phyloP scores from a whole-genome alignment of 208 protist species.

The Leishmania tarentolae region DNA sequence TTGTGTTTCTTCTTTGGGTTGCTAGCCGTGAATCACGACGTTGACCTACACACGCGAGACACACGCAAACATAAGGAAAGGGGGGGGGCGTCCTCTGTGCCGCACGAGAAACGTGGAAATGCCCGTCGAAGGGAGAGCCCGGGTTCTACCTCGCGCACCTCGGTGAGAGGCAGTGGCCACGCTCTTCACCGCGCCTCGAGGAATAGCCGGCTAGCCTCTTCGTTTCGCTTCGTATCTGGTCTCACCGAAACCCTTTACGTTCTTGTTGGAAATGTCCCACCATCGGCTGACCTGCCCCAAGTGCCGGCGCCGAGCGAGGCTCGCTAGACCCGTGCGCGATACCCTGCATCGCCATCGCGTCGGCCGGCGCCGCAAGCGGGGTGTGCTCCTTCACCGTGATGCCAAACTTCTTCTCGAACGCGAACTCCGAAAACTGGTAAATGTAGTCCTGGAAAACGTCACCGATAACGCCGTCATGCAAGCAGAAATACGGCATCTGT shows the following conservation, averaged over 20 bases:
- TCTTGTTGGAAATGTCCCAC: slow-evolving; percentile 82
- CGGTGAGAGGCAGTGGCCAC: not conserved
- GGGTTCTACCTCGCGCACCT: not conserved
- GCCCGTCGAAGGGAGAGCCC: not conserved
- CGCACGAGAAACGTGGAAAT: not conserved
- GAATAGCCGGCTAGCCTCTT: not conserved
- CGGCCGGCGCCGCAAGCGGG: slow-evolving; percentile 58
- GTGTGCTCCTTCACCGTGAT: slow-evolving; percentile 81
- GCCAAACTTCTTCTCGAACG: slow-evolving; percentile 83
- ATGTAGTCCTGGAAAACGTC: slow-evolving; percentile 87
- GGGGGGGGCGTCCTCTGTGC: not conserved
- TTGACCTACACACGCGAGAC: not conserved
- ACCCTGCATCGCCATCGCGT: slow-evolving; percentile 66
- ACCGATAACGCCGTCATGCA: slow-evolving; percentile 83
- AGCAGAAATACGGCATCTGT: slow-evolving; percentile 88
- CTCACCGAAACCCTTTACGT: slow-evolving; percentile 62
- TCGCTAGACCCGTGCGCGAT: slow-evolving; percentile 39
- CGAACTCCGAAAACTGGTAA: slow-evolving; percentile 91
- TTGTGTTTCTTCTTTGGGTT: not conserved
- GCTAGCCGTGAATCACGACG: not conserved
- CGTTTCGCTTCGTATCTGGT: not conserved
- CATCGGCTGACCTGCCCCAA: slow-evolving; percentile 65
- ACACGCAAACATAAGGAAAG: not conserved
- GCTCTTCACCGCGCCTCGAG: not conserved
- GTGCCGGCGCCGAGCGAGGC: slow-evolving; percentile 7